phyloP scores from a whole-genome alignment of 1,284 basidiomycete genomes.

The Malassezia sp. region DNA sequence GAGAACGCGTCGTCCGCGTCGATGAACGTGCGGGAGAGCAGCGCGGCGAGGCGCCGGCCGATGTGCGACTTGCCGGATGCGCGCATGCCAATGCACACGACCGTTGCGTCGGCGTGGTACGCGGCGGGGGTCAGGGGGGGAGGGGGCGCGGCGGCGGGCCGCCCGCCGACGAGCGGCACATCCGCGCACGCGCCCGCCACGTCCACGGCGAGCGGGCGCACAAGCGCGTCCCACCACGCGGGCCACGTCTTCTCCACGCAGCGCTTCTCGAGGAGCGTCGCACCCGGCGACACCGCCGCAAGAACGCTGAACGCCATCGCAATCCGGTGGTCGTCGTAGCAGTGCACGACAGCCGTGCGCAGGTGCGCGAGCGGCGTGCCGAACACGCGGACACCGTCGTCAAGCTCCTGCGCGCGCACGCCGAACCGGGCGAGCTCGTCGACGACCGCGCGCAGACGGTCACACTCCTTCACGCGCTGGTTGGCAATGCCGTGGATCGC shows the following conservation, averaged over 20 bases:
- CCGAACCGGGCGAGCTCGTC: conserved; percentile 93
- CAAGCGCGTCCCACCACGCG: conserved; percentile 97
- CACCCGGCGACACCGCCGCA: conserved; percentile 58
- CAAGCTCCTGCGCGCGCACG: conserved; percentile 78
- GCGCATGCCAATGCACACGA: conserved; percentile 88
- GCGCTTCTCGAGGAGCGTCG: conserved; percentile 83
- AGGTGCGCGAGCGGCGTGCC: conserved; percentile 58
- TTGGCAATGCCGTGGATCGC: conserved; percentile 92
- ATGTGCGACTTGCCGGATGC: conserved; percentile 90
- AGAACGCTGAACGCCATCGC: conserved; percentile 96
- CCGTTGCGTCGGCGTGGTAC: conserved; percentile 55
- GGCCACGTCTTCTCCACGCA: conserved; percentile 99
- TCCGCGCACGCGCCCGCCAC: conserved; percentile 57
- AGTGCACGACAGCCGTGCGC: conserved; percentile 63
- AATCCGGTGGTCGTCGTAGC: conserved; percentile 96
- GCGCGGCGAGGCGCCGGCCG: conserved; percentile 63
- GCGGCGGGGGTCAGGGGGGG: conserved; percentile 23
- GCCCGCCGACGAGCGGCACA: conserved; percentile 37
- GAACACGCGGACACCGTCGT: conserved; percentile 82
- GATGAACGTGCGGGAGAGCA: conserved; percentile 65
- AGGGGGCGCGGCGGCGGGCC: conserved; percentile 25
- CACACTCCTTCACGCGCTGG: conserved; percentile 96
- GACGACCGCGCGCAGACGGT: conserved; percentile 90
- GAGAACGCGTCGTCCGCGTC: conserved; percentile 80
- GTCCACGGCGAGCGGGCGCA: conserved; percentile 86